Conservation (phyloP, 1,284 basidiomycete genomes). For the Naganishia cerealis region DNA sequence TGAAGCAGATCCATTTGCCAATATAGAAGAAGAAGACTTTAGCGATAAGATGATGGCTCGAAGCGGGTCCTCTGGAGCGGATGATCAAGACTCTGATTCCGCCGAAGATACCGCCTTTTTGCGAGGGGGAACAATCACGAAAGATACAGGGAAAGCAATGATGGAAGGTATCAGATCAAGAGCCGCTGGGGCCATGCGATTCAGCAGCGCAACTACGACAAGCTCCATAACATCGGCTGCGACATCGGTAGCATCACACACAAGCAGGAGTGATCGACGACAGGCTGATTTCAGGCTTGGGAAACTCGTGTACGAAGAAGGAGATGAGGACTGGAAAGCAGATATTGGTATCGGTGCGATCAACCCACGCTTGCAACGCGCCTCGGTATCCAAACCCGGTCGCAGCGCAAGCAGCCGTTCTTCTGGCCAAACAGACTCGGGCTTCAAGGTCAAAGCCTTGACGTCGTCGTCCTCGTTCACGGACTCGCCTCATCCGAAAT, state of each 20-base stretch:
- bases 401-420: slow-evolving; percentile 3
- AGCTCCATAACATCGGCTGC: slow-evolving; percentile 46
- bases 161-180: background rate
- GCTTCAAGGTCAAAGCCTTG: slow-evolving; percentile 11
- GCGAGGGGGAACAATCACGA: slow-evolving; percentile 70
- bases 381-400: background rate
- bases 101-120: slow-evolving; percentile 73
- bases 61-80: background rate
- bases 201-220: slow-evolving; percentile 55
- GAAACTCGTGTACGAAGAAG: slow-evolving; percentile 11
- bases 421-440: slow-evolving; percentile 13
- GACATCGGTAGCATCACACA: background rate
- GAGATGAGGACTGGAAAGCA: slow-evolving; percentile 9
- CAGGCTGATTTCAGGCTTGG: background rate
- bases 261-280: background rate
- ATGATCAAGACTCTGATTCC: slow-evolving; percentile 68
- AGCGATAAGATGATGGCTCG: background rate
- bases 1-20: slow-evolving; percentile 82
- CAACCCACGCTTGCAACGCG: background rate
- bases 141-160: slow-evolving; percentile 6
- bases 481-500: background rate
- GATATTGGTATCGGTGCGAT: background rate
- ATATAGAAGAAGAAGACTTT: slow-evolving; percentile 18
- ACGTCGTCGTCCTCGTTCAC: background rate
- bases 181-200: slow-evolving; percentile 57